Conservation (phyloP, 805 yeast species). For the Zygosaccharomyces rouxii region DNA sequence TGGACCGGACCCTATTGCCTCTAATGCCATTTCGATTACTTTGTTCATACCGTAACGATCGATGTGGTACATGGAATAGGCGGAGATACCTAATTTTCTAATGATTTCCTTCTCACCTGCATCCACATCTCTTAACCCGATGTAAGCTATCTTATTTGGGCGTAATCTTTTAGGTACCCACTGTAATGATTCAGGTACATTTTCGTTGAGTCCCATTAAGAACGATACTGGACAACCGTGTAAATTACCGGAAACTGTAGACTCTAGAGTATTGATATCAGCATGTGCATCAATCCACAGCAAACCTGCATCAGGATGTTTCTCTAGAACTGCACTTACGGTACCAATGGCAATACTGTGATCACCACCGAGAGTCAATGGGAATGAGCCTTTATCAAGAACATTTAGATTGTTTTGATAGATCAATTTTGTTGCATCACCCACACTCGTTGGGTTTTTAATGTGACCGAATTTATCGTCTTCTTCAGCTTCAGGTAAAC, state of each 20-base stretch:
- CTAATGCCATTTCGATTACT: conserved; percentile 88
- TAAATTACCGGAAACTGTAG: conserved; percentile 82
- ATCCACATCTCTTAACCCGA: conserved; percentile 93
- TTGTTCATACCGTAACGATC: conserved; percentile 90
- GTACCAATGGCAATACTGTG: conserved; percentile 96
- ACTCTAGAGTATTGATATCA: conserved; percentile 83
- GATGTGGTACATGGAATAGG: conserved; percentile 92
- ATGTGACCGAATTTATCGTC: conserved; percentile 51
- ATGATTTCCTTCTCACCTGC: conserved; percentile 74
- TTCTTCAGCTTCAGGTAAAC: conserved; percentile 40
- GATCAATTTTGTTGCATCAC: conserved; percentile 62
- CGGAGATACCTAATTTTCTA: conserved; percentile 66
- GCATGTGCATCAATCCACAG: conserved; percentile 99
- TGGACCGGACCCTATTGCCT: conserved; percentile 62
- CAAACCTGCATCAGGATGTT: conserved; percentile 81
- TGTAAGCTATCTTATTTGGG: conserved; percentile 75
- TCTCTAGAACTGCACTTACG: conserved; percentile 72
- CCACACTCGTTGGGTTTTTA: conserved; percentile 74
- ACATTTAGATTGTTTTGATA: conserved; percentile 55
- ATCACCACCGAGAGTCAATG: conserved; percentile 92
- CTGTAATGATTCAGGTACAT: conserved; percentile 61
- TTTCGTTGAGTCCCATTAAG: conserved; percentile 69
- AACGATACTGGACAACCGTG: conserved; percentile 97
- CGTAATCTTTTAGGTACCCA: conserved; percentile 76
- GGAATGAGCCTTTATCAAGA: conserved; percentile 49